Conservation (phyloP, 1,139 yeast species). For the Debaryomyces nepalensis region DNA sequence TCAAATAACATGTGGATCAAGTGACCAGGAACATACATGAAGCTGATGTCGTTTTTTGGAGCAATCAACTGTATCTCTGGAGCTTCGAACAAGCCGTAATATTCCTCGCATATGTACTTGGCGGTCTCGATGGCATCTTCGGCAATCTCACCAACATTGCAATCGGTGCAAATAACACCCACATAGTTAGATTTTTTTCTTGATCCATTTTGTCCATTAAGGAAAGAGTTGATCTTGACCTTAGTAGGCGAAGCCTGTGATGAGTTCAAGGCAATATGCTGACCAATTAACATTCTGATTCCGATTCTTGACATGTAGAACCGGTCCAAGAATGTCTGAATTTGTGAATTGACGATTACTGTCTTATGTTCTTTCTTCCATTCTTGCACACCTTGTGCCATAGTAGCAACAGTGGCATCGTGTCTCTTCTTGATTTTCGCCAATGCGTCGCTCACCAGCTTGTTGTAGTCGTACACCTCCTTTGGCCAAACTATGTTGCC, state of each 20-base stretch:
- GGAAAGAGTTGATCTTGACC: conserved; percentile 38
- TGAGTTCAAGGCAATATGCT: conserved; percentile 78
- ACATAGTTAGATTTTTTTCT: conserved; percentile 59
- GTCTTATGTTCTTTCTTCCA: conserved; percentile 70
- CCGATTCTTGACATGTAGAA: conserved; percentile 90
- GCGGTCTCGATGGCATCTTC: conserved; percentile 89
- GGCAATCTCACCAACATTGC: conserved; percentile 79
- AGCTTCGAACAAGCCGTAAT: conserved; percentile 80
- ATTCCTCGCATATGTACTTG: conserved; percentile 83
- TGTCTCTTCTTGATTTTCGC: conserved; percentile 79
- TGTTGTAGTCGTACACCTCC: conserved; percentile 76
- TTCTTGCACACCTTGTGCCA: conserved; percentile 91
- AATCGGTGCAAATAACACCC: conserved; percentile 82
- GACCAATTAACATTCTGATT: conserved; percentile 87
- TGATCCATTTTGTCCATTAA: conserved; percentile 32
- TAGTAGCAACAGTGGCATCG: conserved; percentile 91
- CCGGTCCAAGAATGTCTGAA: conserved; percentile 78
- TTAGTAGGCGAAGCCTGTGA: conserved; percentile 60
- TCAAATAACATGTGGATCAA: conserved; percentile 87
- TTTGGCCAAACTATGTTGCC: conserved; percentile 64
- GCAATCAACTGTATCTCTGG: conserved; percentile 80
- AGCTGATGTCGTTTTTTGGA: conserved; percentile 64
- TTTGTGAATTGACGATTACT: conserved; percentile 58
- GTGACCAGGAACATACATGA: conserved; percentile 92
- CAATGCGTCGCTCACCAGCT: conserved; percentile 65